Conservation (phyloP, 495 filamentous ascomycete genomes). For the Aspergillus incahuasiensis region DNA sequence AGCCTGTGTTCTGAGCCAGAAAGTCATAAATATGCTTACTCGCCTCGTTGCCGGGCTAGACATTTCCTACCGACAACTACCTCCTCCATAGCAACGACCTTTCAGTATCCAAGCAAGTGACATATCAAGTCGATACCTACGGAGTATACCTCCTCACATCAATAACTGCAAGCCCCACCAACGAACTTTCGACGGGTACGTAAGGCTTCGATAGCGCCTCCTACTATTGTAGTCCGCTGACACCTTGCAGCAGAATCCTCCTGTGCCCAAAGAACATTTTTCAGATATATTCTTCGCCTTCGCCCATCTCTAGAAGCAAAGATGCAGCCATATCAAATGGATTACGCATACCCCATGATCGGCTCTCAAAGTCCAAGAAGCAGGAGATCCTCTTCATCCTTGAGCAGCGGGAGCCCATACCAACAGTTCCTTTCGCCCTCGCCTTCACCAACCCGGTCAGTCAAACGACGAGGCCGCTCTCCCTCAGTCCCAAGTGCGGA, state of each 20-base stretch:
- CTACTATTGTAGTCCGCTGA: slow-evolving; percentile 19
- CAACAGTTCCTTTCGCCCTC: slow-evolving; percentile 31
- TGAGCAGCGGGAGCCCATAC: slow-evolving; percentile 38
- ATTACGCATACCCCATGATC: slow-evolving; percentile 10
- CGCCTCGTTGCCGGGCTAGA: not conserved
- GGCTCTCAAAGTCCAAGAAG: slow-evolving; percentile 4
- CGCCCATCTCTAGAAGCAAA: not conserved
- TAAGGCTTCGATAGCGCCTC: slow-evolving; percentile 12
- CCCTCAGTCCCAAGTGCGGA: slow-evolving; percentile 30
- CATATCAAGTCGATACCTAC: not conserved
- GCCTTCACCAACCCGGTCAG: slow-evolving; percentile 16
- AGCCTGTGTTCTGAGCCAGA: not conserved
- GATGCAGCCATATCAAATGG: slow-evolving; percentile 7
- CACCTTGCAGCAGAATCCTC: slow-evolving; percentile 11
- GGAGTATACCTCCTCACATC: not conserved
- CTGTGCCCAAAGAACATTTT: slow-evolving; percentile 1
- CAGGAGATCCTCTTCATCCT: slow-evolving; percentile 9
- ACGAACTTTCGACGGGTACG: slow-evolving; percentile 12
- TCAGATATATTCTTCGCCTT: slow-evolving; percentile 3
- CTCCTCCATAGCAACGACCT: not conserved
- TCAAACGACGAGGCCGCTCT: slow-evolving; percentile 24
- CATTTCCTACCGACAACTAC: not conserved
- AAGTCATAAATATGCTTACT: not conserved
- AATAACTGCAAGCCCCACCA: slow-evolving; percentile 14
- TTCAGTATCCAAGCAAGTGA: not conserved